A percentile compares a stretch with the other conserved stretches of the same genome.
These are phyloP conservation scores for Lachnellula hyalina DNA, from an alignment of 2,329 filamentous ascomycete genomes.

Conservation along the genomic window DNA sequence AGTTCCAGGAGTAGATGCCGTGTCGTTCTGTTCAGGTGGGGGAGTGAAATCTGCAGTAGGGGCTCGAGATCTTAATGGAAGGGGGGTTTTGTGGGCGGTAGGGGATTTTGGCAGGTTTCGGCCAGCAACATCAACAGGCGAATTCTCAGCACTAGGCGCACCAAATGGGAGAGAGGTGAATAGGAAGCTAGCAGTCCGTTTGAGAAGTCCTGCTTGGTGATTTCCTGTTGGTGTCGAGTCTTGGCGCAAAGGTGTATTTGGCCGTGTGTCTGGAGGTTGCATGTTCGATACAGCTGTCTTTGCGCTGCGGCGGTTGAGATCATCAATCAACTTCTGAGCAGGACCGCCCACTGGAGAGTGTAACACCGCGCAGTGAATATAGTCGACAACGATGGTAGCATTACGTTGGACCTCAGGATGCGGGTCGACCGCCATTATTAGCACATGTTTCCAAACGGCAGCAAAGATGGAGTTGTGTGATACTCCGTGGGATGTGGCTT, in stretches of 20 bases:
- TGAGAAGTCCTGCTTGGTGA: constrained; percentile 53
- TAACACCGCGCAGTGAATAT: constrained; percentile 71
- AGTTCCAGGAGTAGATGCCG: constrained; percentile 56
- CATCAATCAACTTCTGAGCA: constrained; percentile 68
- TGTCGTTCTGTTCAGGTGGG: constrained; percentile 72
- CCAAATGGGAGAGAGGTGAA: constrained; percentile 49
- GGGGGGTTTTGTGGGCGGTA: constrained; percentile 20
- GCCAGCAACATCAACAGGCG: constrained; percentile 18
- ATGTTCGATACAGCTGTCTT: constrained; percentile 39
- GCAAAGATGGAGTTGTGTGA: constrained; percentile 89
- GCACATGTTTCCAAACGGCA: constrained; percentile 87
- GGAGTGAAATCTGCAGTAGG: constrained; percentile 50
- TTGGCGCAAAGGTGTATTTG: constrained; percentile 29
- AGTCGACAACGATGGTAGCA: constrained; percentile 80
- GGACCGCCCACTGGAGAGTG: constrained; percentile 69
- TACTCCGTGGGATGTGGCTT: constrained; percentile 51
- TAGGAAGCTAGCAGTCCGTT: constrained; percentile 58
- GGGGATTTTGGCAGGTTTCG: constrained; percentile 25
- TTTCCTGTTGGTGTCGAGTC: constrained; percentile 36
- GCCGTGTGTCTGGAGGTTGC: constrained; percentile 19
- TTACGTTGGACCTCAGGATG: constrained; percentile 89
- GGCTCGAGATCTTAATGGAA: constrained; percentile 37
- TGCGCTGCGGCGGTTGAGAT: constrained; percentile 54
- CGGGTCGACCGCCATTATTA: constrained; percentile 88
- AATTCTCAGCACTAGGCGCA: constrained; percentile 23